A percentile compares a stretch with the other conserved stretches of the same genome.
Evolutionary conservation across 2,329 filamentous ascomycete species (phyloP).

Genomic region (Xylariaceae sp.): DNA sequence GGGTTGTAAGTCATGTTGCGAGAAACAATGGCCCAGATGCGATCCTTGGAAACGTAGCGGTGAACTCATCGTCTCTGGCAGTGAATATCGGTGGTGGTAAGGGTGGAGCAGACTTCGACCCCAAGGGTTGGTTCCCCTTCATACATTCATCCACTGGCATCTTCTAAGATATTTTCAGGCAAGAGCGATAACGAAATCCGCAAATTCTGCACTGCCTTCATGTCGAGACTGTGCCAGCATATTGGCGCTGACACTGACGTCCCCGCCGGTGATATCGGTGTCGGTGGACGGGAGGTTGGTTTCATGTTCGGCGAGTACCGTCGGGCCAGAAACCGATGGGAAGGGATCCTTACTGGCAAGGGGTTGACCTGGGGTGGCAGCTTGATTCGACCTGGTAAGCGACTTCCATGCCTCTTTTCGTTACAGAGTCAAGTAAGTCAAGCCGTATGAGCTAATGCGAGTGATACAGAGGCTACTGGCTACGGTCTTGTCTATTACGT

Average conservation of each 20-base stretch:
- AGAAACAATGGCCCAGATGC: not conserved
- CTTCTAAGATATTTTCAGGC: too few species aligned
- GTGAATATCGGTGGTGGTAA: conserved; percentile 96
- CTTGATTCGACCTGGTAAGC: conserved; percentile 74
- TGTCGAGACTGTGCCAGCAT: conserved; percentile 92
- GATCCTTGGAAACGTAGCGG: not conserved
- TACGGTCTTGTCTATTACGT: conserved; percentile 97
- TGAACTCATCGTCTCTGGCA: conserved; percentile 30
- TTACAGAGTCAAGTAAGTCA: too few species aligned
- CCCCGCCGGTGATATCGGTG: conserved; percentile 94
- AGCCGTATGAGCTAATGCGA: conserved; percentile 3
- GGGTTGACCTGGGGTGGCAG: conserved; percentile 88
- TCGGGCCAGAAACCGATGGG: conserved; percentile 82
- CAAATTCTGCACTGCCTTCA: conserved; percentile 93
- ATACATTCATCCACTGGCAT: too few species aligned
- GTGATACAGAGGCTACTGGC: conserved; percentile 74
- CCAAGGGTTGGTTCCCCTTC: too few species aligned
- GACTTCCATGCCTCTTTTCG: not conserved
- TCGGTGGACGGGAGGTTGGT: conserved; percentile 86
- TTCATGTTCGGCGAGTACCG: conserved; percentile 95
- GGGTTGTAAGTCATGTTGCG: conserved; percentile 64
- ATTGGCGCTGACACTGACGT: conserved; percentile 96
- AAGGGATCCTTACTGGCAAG: conserved; percentile 96
- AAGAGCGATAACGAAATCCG: conserved; percentile 97
- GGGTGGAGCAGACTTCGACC: conserved; percentile 97